Evolutionary conservation across 2,329 filamentous ascomycete genomes (phyloP).

Genomic region (Verticillium klebahnii): DNA sequence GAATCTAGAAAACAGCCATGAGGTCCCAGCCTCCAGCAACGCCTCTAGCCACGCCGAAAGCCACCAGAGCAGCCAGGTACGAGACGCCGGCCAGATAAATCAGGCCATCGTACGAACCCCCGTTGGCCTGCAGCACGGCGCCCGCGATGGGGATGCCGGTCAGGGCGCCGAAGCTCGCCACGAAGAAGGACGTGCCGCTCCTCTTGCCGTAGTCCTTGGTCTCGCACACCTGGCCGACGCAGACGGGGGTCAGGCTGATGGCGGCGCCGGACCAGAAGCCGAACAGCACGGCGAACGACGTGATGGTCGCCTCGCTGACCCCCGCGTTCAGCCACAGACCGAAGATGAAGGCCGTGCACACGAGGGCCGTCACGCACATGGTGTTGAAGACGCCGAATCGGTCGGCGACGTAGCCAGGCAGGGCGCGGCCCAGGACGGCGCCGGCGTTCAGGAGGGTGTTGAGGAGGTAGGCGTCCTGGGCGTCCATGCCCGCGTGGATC

Average conservation of each 20-base stretch:
- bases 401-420: slow-evolving; percentile 65
- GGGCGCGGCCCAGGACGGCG: slow-evolving; percentile 61
- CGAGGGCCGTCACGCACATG: slow-evolving; percentile 53
- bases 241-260: slow-evolving; percentile 67
- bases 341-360: slow-evolving; percentile 39
- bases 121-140: slow-evolving; percentile 38
- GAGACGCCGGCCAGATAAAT: slow-evolving; percentile 47
- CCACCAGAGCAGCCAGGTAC: slow-evolving; percentile 38
- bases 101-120: slow-evolving; percentile 46
- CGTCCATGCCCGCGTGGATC: slow-evolving; percentile 45
- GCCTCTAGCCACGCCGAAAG: slow-evolving; percentile 15
- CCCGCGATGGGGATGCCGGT: slow-evolving; percentile 57
- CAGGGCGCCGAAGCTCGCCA: slow-evolving; percentile 57
- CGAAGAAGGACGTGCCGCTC: slow-evolving; percentile 65
- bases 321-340: slow-evolving; percentile 58
- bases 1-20: not conserved
- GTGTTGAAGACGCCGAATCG: slow-evolving; percentile 65
- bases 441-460: slow-evolving; percentile 67
- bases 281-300: slow-evolving; percentile 61
- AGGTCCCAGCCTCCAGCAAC: slow-evolving; percentile 15
- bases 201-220: slow-evolving; percentile 66
- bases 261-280: slow-evolving; percentile 68
- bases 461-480: slow-evolving; percentile 58
- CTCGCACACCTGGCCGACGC: slow-evolving; percentile 64
- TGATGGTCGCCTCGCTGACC: slow-evolving; percentile 40